phyloP scores from a whole-genome alignment of 345 rosid species.

The Cardamine occulta region DNA sequence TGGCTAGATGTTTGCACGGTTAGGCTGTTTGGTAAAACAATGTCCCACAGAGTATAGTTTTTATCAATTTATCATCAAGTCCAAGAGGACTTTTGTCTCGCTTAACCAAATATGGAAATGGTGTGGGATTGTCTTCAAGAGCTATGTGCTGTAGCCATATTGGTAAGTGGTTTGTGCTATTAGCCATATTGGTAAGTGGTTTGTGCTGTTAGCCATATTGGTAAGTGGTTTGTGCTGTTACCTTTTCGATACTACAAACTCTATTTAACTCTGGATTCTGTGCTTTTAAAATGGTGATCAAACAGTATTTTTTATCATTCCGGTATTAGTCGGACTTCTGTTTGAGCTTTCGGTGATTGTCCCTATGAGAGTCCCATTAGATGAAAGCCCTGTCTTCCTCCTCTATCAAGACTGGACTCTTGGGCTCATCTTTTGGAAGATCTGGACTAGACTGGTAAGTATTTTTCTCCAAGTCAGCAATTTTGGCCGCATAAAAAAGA shows the following conservation, averaged over 20 bases:
- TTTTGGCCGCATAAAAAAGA: not conserved
- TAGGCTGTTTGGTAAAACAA: constrained; percentile 94
- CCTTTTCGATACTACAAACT: not conserved
- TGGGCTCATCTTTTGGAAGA: constrained; percentile 94
- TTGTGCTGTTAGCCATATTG: constrained; percentile 84
- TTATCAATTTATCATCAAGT: constrained; percentile 73
- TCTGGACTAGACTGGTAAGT: constrained; percentile 96
- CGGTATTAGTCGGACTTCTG: constrained; percentile 90
- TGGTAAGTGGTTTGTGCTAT: constrained; percentile 57
- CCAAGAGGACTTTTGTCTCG: constrained; percentile 72
- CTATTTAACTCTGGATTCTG: constrained; percentile 3
- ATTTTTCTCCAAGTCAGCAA: not conserved
- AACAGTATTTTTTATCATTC: constrained; percentile 86
- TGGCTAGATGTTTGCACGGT: constrained; percentile 96
- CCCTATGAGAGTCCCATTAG: constrained; percentile 98
- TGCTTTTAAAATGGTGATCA: constrained; percentile 11
- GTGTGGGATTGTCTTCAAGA: constrained; percentile 84
- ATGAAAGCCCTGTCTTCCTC: constrained; percentile 98
- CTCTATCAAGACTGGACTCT: constrained; percentile 99
- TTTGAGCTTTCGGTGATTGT: constrained; percentile 98
- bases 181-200: constrained; percentile 79
- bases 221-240: constrained; percentile 46
- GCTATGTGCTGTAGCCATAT: constrained; percentile 84
- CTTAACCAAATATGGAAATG: constrained; percentile 79
- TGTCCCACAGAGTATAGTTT: constrained; percentile 85